These are phyloP conservation scores for Lipomyces sp. DNA, from an alignment of 805 yeast genomes.

Conservation along the genomic window DNA sequence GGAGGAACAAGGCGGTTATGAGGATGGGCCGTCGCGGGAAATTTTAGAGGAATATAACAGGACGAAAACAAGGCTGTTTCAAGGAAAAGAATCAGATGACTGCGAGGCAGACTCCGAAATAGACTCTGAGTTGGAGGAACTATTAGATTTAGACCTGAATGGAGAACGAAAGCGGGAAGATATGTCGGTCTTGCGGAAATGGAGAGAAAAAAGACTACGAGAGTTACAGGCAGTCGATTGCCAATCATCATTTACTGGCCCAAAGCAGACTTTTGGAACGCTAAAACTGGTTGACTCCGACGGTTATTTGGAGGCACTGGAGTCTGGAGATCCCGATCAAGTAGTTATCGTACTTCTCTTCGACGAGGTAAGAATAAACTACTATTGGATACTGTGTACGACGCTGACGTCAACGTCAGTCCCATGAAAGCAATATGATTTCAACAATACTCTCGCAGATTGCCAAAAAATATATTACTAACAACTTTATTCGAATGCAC, in stretches of 20 bases:
- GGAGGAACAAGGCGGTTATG: background rate
- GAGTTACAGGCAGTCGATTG: slow-evolving; percentile 7
- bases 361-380: slow-evolving; percentile 13
- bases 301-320: slow-evolving; percentile 17
- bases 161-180: slow-evolving; percentile 19
- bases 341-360: slow-evolving; percentile 15
- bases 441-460: slow-evolving; percentile 4
- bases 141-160: slow-evolving; percentile 10
- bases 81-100: background rate
- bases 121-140: slow-evolving; percentile 18
- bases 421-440: slow-evolving; percentile 5
- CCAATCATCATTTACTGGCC: background rate
- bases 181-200: slow-evolving; percentile 11
- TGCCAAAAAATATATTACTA: slow-evolving; percentile 4
- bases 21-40: background rate
- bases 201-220: slow-evolving; percentile 18
- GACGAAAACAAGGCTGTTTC: background rate
- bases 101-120: slow-evolving; percentile 4
- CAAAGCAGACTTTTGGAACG: slow-evolving; percentile 5
- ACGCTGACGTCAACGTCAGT: background rate
- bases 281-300: slow-evolving; percentile 6
- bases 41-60: background rate
- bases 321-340: slow-evolving; percentile 5
- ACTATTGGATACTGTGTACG: background rate
- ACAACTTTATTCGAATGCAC: slow-evolving; percentile 15